phyloP scores from a whole-genome alignment of 1,139 yeast species.

The Wickerhamiella infanticola region DNA sequence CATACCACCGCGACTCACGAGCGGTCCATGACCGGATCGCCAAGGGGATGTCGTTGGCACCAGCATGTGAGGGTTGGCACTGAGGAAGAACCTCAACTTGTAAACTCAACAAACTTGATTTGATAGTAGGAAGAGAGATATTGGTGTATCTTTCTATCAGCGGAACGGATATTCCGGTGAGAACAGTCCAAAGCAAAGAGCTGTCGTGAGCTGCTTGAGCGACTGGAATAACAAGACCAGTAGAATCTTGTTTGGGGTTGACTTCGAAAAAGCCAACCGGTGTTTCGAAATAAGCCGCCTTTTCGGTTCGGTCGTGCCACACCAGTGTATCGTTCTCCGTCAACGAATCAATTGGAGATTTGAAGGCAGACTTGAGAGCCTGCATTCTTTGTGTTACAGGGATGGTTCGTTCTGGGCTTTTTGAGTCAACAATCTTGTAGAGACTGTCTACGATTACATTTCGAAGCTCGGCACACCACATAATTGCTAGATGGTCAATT shows the following conservation, averaged over 20 bases:
- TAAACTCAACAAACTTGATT: constrained; percentile 10
- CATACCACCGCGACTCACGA: constrained; percentile 9
- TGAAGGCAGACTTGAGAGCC: constrained; percentile 16
- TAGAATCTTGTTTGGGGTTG: not conserved
- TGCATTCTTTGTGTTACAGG: constrained; percentile 40
- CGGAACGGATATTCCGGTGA: constrained; percentile 2
- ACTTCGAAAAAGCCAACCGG: not conserved
- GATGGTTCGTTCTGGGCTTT: constrained; percentile 37
- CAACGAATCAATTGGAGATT: constrained; percentile 4
- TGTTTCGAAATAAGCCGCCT: not conserved
- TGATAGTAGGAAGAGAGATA: constrained; percentile 8
- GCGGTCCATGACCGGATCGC: constrained; percentile 10
- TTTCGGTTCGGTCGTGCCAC: constrained; percentile 1
- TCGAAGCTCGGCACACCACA: constrained; percentile 90
- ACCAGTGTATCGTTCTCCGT: constrained; percentile 1
- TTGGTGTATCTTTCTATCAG: constrained; percentile 4
- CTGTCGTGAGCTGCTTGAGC: not conserved
- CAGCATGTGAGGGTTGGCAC: not conserved
- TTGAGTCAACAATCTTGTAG: constrained; percentile 41
- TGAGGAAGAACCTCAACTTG: constrained; percentile 7
- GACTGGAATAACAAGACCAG: not conserved
- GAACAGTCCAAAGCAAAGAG: not conserved
- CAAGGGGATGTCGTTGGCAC: constrained; percentile 1
- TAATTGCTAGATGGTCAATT: constrained; percentile 87
- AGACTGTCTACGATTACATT: constrained; percentile 43